These are phyloP conservation scores for Plasmodium falciparum DNA, from an alignment of 169 alveolate genomes.

Conservation along the genomic window DNA sequence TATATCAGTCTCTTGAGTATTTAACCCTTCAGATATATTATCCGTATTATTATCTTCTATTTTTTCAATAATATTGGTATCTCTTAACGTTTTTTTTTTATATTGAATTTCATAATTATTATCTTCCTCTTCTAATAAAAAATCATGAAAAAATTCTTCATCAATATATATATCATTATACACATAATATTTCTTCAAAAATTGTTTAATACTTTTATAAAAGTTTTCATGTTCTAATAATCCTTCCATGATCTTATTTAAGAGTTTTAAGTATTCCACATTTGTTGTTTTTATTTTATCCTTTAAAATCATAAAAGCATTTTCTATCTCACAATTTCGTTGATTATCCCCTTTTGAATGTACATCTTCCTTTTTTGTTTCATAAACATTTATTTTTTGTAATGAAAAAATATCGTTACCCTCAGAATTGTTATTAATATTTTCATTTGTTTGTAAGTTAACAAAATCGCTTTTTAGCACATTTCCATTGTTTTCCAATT, in stretches of 20 bases:
- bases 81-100: too few species aligned
- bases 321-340: background rate
- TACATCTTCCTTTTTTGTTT: background rate
- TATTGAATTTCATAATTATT: background rate
- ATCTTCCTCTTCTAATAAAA: slow-evolving; percentile 4
- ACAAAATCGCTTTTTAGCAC: background rate
- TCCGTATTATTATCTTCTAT: too few species aligned
- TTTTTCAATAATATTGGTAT: too few species aligned
- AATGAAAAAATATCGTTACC: too few species aligned
- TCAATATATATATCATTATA: slow-evolving; percentile 8
- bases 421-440: background rate
- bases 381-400: background rate
- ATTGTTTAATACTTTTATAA: slow-evolving; percentile 11
- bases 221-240: slow-evolving; percentile 42
- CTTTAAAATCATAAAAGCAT: slow-evolving; percentile 11
- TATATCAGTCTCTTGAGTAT: too few species aligned
- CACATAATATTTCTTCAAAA: slow-evolving; percentile 21
- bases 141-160: slow-evolving; percentile 5
- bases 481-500: slow-evolving; percentile 1
- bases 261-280: slow-evolving; percentile 21
- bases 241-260: slow-evolving; percentile 51
- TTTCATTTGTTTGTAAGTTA: background rate
- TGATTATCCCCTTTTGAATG: background rate
- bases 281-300: slow-evolving; percentile 18
- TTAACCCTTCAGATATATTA: too few species aligned